Conservation (phyloP, 2,329 filamentous ascomycete species). For the Colletotrichum zoysiae region DNA sequence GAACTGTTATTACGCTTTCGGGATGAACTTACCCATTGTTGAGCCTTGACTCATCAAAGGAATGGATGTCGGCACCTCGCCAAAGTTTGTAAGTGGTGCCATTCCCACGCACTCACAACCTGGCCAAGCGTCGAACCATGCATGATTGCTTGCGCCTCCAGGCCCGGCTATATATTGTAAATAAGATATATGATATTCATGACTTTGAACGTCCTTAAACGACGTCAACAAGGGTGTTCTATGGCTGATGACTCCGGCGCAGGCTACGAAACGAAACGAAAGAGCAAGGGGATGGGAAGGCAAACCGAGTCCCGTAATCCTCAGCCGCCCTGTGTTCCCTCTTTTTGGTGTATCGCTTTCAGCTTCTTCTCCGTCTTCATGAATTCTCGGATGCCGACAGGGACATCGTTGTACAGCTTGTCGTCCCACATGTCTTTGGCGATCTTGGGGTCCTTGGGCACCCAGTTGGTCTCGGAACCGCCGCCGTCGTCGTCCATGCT, state of each 20-base stretch:
- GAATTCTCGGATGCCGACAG: conserved; percentile 94
- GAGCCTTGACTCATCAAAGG: no score
- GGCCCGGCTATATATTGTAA: not conserved
- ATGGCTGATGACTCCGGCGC: conserved; percentile 13
- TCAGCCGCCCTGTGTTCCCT: conserved; percentile 63
- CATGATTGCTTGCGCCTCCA: not conserved
- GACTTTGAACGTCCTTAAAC: conserved; percentile 18
- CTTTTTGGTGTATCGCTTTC: conserved; percentile 77
- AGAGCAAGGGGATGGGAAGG: not conserved
- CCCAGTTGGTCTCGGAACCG: conserved; percentile 79
- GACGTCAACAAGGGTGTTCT: conserved; percentile 22
- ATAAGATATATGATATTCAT: not conserved
- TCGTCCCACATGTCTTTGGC: conserved; percentile 70
- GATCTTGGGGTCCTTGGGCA: conserved; percentile 55
- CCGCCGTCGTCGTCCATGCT: conserved; percentile 87
- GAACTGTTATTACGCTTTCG: no score
- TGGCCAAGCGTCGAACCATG: no score
- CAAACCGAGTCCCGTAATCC: conserved; percentile 28
- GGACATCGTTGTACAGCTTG: conserved; percentile 82
- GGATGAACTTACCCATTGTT: not conserved
- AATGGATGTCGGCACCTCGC: not conserved
- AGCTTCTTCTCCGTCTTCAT: conserved; percentile 97
- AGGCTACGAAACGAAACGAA: conserved; percentile 19
- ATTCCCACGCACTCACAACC: not conserved
- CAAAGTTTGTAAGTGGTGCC: not conserved